Evolutionary conservation across 2,329 filamentous ascomycete species (phyloP), one percentile per base, ranked within the genome.

Genomic region (Aspergillus candidus): DNA sequence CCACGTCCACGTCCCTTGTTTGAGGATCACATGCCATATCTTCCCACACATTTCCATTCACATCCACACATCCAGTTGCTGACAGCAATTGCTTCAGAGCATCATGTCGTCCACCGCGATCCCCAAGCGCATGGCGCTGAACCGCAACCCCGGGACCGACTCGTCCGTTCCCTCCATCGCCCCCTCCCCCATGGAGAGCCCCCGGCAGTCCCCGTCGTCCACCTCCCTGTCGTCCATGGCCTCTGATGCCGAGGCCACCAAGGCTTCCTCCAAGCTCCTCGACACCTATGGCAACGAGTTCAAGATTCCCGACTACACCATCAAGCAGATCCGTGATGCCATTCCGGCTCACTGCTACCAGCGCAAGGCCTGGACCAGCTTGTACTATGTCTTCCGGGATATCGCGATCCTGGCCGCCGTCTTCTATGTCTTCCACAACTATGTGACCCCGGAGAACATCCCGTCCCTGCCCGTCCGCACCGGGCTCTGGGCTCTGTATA

Each of bases 291-390:
- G 93, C 70, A 95, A 97, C 70, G 79, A 89, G 62, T 98, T 98
- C 75, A 77, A 88, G 69, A 78, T 94, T 45, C 93, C 93, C 56
- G 84, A 97, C 72, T 98, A 86, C 76, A 94, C 89, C 65, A 94
- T 98, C 78, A 95, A 95, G 77, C 81, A 98, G 65, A 91, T 98
- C 65, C 84, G 88, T 62, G 86, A 95, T 72, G 93, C 93, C 66
- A 98, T 98, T 57, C 93, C 93, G 53, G 88, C 90, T 71, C 93
- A 96, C 78, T 98, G 93, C 79, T 97, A 86, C 70, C 78, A 96
- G 75, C 85, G 93, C 49, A 94, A 88, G 37, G 86, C 80, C 49
- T 66, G 80, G 53, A 81, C 73, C 54, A 85, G 90, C 54, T 75
- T 96, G 64, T 72, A 66, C 61, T 97, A 97, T 71, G 90, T 97